Conservation (phyloP, 2,329 filamentous ascomycete species). For the Neonectria neomacrospora region DNA sequence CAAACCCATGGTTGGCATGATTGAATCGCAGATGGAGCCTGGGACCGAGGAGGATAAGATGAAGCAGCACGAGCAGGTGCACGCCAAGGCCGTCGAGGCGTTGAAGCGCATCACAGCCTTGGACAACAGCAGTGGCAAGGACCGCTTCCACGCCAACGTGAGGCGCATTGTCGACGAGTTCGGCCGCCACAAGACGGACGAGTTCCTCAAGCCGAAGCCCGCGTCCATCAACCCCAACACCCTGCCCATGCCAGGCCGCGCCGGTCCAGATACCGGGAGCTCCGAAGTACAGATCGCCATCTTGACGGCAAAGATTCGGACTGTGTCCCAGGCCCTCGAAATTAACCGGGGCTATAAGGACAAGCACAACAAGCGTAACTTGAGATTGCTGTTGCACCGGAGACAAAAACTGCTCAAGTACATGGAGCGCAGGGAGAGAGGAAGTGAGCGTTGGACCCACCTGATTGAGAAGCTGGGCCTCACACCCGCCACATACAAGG, state of each 20-base stretch:
- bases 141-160: slow-evolving; percentile 84
- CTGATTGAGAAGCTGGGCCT: slow-evolving; percentile 86
- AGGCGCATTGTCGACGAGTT: slow-evolving; percentile 87
- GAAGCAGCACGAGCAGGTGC: slow-evolving; percentile 63
- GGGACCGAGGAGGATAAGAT: slow-evolving; percentile 49
- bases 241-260: slow-evolving; percentile 63
- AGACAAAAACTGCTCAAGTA: slow-evolving; percentile 91
- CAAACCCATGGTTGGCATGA: slow-evolving; percentile 60
- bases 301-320: slow-evolving; percentile 91
- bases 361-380: slow-evolving; percentile 92
- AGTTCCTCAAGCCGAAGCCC: slow-evolving; percentile 70
- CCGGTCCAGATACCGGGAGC: slow-evolving; percentile 93
- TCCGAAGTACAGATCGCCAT: slow-evolving; percentile 98
- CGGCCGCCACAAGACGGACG: slow-evolving; percentile 90
- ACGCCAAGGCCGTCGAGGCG: slow-evolving; percentile 77
- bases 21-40: slow-evolving; percentile 55
- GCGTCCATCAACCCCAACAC: slow-evolving; percentile 56
- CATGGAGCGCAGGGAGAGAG: slow-evolving; percentile 87
- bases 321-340: slow-evolving; percentile 77
- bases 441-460: slow-evolving; percentile 89
- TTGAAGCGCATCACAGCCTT: slow-evolving; percentile 83
- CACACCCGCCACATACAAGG: slow-evolving; percentile 88
- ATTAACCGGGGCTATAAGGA: slow-evolving; percentile 79
- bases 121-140: slow-evolving; percentile 79
- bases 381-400: slow-evolving; percentile 86